phyloP scores from a whole-genome alignment of 1,139 yeast species.

The Taphrina pruni region DNA sequence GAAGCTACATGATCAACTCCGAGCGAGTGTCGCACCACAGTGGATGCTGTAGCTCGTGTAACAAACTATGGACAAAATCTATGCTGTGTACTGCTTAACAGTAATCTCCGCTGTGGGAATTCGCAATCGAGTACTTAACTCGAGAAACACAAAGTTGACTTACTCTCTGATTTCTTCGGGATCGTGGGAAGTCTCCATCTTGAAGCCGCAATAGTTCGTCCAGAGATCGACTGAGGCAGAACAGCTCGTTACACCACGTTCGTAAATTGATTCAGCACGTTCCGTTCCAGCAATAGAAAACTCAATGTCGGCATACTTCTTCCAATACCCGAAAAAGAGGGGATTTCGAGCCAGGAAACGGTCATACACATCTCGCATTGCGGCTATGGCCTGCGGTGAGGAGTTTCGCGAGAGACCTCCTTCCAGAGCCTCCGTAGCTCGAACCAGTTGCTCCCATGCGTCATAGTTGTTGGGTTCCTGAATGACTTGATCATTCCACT shows the following conservation, averaged over 20 bases:
- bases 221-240: constrained; percentile 71
- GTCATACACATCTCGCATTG: constrained; percentile 62
- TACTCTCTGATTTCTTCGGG: constrained; percentile 48
- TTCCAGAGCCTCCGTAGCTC: constrained; percentile 51
- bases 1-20: neutral
- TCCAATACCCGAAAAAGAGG: constrained; percentile 76
- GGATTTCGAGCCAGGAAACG: constrained; percentile 71
- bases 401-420: constrained; percentile 59
- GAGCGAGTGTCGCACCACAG: neutral
- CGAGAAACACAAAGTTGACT: constrained; percentile 28
- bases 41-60: constrained; percentile 4
- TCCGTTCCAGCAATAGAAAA: constrained; percentile 64
- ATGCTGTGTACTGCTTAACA: constrained; percentile 11
- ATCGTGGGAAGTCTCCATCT: constrained; percentile 56
- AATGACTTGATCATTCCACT: constrained; percentile 32
- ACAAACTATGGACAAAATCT: neutral
- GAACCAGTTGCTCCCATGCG: constrained; percentile 60
- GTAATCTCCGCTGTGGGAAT: constrained; percentile 12
- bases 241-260: constrained; percentile 60
- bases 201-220: constrained; percentile 67
- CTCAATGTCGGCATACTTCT: constrained; percentile 71
- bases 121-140: constrained; percentile 6
- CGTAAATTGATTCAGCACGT: constrained; percentile 60
- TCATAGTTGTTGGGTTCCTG: constrained; percentile 43
- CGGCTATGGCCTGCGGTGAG: constrained; percentile 53